phyloP scores from a whole-genome alignment of 225 moss, liverwort and hornwort species.

The Bryum argenteum region DNA sequence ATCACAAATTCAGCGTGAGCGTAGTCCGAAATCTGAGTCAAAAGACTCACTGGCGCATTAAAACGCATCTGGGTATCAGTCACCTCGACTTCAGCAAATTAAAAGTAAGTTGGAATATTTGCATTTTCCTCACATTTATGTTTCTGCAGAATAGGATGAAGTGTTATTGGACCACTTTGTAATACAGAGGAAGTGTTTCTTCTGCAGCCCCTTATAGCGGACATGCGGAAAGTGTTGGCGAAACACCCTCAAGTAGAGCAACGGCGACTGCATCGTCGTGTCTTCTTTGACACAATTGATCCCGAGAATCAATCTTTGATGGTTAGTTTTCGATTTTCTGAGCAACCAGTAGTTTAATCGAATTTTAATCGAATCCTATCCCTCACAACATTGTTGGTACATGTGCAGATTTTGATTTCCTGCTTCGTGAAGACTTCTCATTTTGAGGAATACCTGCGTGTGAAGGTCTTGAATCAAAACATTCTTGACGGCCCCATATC shows the following conservation, averaged over 20 bases:
- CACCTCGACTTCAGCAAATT: conserved; percentile 94
- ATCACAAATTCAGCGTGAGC: conserved; percentile 97
- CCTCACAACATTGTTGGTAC: neutral
- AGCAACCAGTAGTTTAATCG: neutral
- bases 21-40: conserved; percentile 97
- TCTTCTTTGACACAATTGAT: conserved; percentile 90
- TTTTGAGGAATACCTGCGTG: conserved; percentile 96
- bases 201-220: conserved; percentile 79
- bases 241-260: conserved; percentile 98
- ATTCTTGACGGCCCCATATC: neutral
- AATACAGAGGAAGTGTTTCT: conserved; percentile 15
- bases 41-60: conserved; percentile 98
- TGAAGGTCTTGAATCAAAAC: conserved; percentile 61
- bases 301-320: conserved; percentile 85
- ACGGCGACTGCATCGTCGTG: conserved; percentile 91
- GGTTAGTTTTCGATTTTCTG: conserved; percentile 52
- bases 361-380: neutral
- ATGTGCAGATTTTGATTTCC: conserved; percentile 85
- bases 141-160: neutral
- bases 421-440: conserved; percentile 98
- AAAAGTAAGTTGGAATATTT: conserved; percentile 53
- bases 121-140: conserved; percentile 11
- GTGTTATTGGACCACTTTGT: conserved; percentile 16
- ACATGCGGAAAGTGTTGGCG: conserved; percentile 91
- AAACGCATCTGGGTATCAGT: conserved; percentile 93